Percentiles rank a stretch among this genome's conserved stretches.
Conservation (phyloP, 2,329 filamentous ascomycete species). For the Botryotinia convoluta region DNA sequence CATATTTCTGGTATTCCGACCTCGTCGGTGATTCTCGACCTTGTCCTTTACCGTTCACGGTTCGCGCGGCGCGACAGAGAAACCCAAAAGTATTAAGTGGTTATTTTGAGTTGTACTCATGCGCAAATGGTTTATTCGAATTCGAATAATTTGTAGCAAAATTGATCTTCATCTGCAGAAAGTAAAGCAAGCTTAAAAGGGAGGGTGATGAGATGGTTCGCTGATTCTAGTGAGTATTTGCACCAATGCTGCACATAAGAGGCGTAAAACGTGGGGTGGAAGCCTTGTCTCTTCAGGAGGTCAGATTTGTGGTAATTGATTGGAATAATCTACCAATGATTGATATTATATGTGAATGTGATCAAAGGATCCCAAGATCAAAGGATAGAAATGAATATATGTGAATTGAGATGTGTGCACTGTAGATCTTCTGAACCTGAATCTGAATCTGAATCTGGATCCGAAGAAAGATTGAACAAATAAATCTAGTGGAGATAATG, state of each 20-base stretch:
- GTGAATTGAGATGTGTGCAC: not conserved
- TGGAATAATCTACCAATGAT: slow-evolving; percentile 2
- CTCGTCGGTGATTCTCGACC: slow-evolving; percentile 3
- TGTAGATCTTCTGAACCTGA: not conserved
- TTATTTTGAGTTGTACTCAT: slow-evolving; percentile 14
- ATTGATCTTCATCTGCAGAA: slow-evolving; percentile 16
- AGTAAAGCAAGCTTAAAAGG: not conserved
- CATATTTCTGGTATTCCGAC: slow-evolving; percentile 7
- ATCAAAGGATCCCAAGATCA: not conserved
- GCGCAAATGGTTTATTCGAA: slow-evolving; percentile 14
- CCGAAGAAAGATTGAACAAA: slow-evolving; percentile 3
- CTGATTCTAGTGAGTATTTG: slow-evolving; percentile 4
- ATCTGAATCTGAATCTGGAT: not conserved
- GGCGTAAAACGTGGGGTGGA: slow-evolving; percentile 20
- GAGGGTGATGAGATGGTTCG: slow-evolving; percentile 1
- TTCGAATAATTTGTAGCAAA: not conserved
- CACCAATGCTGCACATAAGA: slow-evolving; percentile 16
- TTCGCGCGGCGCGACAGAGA: slow-evolving; percentile 8
- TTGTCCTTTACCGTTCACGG: slow-evolving; percentile 5
- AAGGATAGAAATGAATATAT: not conserved
- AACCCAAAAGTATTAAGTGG: not conserved
- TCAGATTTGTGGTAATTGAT: slow-evolving; percentile 5
- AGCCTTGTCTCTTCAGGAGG: slow-evolving; percentile 19
- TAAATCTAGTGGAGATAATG: slow-evolving; percentile 7
- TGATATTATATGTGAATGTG: not conserved